phyloP scores from a whole-genome alignment of 352 stramenopile species.

The Globisporangium rhizosaccharum region DNA sequence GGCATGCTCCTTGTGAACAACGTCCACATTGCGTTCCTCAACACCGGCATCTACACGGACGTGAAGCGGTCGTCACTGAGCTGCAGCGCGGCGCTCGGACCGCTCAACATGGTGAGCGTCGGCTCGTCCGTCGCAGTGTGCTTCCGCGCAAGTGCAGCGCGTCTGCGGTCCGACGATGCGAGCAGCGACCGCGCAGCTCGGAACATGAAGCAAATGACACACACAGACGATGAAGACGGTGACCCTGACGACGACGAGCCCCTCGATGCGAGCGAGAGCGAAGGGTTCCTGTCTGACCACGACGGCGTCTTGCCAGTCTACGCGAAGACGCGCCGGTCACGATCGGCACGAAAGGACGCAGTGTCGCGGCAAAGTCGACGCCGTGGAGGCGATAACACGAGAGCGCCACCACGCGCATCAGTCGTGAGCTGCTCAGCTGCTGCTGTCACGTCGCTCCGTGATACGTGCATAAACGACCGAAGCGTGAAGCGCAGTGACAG shows the following conservation, averaged over 20 bases:
- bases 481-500: neutral
- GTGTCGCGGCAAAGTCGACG: no score
- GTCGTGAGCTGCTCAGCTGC: constrained; percentile 4
- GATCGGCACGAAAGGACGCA: neutral
- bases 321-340: neutral
- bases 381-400: neutral
- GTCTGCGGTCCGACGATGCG: constrained; percentile 21
- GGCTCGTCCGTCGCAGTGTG: constrained; percentile 57
- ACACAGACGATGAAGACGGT: neutral
- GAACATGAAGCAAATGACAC: neutral
- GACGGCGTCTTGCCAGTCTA: constrained; percentile 8
- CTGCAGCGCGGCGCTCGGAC: constrained; percentile 26
- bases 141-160: constrained; percentile 38
- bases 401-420: neutral
- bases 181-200: constrained; percentile 5
- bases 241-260: constrained; percentile 7
- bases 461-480: constrained; percentile 2
- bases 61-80: constrained; percentile 59
- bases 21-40: constrained; percentile 82
- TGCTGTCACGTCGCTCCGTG: constrained; percentile 5
- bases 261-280: constrained; percentile 11
- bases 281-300: constrained; percentile 14
- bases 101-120: constrained; percentile 30
- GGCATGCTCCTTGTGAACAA: constrained; percentile 83
- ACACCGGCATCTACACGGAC: constrained; percentile 83